Base-by-base conservation (phyloP, 75 land plant genomes). In the Cunninghamia lanceolata region DNA sequence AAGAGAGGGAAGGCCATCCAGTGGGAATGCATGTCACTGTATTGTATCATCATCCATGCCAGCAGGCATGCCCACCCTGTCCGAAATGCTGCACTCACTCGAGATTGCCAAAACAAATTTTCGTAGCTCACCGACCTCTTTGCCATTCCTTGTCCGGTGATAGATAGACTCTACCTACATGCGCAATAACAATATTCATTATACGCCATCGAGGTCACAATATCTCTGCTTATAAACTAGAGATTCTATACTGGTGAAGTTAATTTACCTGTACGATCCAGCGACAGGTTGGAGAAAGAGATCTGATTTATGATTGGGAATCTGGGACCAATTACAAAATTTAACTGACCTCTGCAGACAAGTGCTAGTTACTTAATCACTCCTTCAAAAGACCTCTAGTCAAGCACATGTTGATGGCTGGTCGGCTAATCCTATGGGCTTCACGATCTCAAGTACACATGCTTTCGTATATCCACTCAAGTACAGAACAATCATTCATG, bases 1-100 rank as follows among this genome's bases (percentile, higher is more conserved):
- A 93, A 89, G 75, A 92, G 87, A 17, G 93, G 95, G 88, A 94
- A 92, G 0, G 91, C 59, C 46, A 92, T 34, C 82, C 83, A 84
- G 30, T 85, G 77, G 5, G 80, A 85, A 75, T 77, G 83, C 76
- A 36, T 75, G 87, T 47, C 19, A 9, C 86, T 80, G 52, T 76
- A 52, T 10, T 86, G 84, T 74, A 86, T 34, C 19, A 85, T 21
- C 0, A 85, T n/a, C 16, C 79, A 86, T 0, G 82, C 89, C 86
- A 88, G 86, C 3, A 88, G 45, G 71, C 89, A 88, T 4, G 89
- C 89, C 86, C 86, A 77, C 17, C 59, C 87, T 34, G 89, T 88
- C 16, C 89, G 74, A 46, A 73, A 52, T 11, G 89, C 86, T 7
- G 89, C 45, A 30, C 35, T 17, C 30, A 88, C 30, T 47, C 86